A percentile compares a stretch with the other conserved stretches of the same genome.
phyloP scores from a whole-genome alignment of 257 asterid genomes.

The Ballota nigra region DNA sequence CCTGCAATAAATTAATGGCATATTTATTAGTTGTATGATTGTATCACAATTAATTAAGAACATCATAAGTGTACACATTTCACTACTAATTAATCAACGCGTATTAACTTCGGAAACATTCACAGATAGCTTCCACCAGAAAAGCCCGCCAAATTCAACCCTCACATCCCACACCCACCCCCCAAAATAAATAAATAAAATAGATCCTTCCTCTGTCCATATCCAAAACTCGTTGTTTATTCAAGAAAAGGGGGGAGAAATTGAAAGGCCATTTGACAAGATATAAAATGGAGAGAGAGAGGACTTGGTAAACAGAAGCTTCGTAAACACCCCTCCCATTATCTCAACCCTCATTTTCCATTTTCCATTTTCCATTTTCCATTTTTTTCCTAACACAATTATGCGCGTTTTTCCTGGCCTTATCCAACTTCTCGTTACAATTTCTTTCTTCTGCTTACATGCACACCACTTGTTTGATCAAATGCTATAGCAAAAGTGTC shows the following conservation, averaged over 20 bases:
- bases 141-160: background rate
- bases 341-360: background rate
- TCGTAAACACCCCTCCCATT: constrained; percentile 2
- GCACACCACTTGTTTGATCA: background rate
- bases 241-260: no score
- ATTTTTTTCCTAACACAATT: background rate
- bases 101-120: constrained; percentile 19
- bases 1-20: background rate
- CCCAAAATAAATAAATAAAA: no score
- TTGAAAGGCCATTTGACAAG: no score
- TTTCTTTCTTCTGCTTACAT: background rate
- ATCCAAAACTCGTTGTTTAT: no score
- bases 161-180: no score
- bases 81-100: constrained; percentile 19
- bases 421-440: background rate
- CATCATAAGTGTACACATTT: background rate
- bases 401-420: constrained; percentile 10
- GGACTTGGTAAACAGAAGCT: background rate
- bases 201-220: no score
- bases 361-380: no score
- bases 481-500: background rate
- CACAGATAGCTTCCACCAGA: constrained; percentile 15
- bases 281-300: background rate
- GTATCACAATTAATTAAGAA: background rate
- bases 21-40: background rate